Evolutionary conservation across 179 eudicot species (phyloP).

Genomic region (Heliamphora ciliata): DNA sequence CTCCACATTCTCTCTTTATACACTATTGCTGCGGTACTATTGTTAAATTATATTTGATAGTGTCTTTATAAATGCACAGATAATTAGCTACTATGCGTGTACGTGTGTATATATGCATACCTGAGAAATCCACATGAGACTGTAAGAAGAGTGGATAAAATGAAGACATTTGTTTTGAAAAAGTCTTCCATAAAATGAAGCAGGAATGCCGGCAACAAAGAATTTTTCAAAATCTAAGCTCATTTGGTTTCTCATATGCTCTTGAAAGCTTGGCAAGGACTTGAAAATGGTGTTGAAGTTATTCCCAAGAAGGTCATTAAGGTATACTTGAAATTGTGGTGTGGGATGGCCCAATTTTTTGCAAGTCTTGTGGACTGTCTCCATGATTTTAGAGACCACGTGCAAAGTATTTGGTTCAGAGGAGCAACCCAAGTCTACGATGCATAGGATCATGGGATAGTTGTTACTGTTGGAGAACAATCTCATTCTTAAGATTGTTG

Average conservation of each 20-base stretch:
- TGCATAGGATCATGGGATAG: slow-evolving; percentile 18
- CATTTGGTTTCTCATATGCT: slow-evolving; percentile 12
- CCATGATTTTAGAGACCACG: slow-evolving; percentile 24
- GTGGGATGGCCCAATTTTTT: neutral
- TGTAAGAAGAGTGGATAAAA: slow-evolving; percentile 55
- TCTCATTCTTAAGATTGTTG: too few relatives aligned
- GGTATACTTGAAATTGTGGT: slow-evolving; percentile 36
- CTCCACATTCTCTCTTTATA: too few relatives aligned
- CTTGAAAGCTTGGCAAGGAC: slow-evolving; percentile 26
- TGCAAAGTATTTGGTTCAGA: slow-evolving; percentile 48
- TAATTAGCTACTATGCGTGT: too few relatives aligned
- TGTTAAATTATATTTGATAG: too few relatives aligned
- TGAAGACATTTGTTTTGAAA: slow-evolving; percentile 38
- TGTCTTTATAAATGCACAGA: too few relatives aligned
- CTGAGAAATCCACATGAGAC: slow-evolving; percentile 68
- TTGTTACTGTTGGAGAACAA: slow-evolving; percentile 18
- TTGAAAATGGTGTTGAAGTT: slow-evolving; percentile 52
- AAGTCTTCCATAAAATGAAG: slow-evolving; percentile 53
- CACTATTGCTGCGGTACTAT: too few relatives aligned
- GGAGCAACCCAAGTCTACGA: slow-evolving; percentile 64
- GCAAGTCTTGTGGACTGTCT: slow-evolving; percentile 16
- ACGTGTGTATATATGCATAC: slow-evolving; percentile 10
- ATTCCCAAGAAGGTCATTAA: slow-evolving; percentile 47
- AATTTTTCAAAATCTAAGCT: slow-evolving; percentile 21
- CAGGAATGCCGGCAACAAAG: slow-evolving; percentile 42